Percentiles rank a stretch among this genome's conserved stretches.
phyloP scores from a whole-genome alignment of 345 rosid genomes.

The Physaria fendleri region DNA sequence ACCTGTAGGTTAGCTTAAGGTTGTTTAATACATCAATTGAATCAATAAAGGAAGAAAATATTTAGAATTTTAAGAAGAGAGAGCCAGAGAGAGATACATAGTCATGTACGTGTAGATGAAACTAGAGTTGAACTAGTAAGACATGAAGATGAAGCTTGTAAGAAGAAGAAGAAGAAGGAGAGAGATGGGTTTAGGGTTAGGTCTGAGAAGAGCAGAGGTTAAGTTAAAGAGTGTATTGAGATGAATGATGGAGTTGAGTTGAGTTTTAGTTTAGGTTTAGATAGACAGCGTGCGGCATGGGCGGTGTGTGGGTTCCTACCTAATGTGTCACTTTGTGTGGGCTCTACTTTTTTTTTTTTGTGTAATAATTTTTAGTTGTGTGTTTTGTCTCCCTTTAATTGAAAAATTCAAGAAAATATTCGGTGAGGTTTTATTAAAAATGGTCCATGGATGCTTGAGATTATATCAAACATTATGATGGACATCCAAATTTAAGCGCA shows the following conservation, averaged over 20 bases:
- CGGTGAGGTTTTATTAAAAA: conserved; percentile 19
- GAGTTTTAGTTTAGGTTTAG: conserved; percentile 51
- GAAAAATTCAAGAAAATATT: conserved; percentile 19
- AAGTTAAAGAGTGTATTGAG: no score
- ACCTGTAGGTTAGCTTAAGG: conserved; percentile 12
- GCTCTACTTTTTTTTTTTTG: conserved; percentile 37
- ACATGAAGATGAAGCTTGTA: conserved; percentile 28
- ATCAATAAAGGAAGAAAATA: background rate
- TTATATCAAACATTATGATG: conserved; percentile 16
- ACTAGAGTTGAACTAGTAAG: conserved; percentile 26
- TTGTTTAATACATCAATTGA: conserved; percentile 6
- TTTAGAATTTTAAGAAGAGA: background rate
- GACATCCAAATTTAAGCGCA: conserved; percentile 18
- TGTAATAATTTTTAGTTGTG: conserved; percentile 22
- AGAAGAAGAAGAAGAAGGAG: conserved; percentile 5
- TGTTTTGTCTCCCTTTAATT: conserved; percentile 15
- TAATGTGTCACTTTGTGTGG: conserved; percentile 29
- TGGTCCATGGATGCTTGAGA: conserved; percentile 29
- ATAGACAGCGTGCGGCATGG: conserved; percentile 68
- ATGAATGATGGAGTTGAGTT: no score
- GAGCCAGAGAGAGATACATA: background rate
- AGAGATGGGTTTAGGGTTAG: conserved; percentile 26
- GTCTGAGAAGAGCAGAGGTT: conserved; percentile 48
- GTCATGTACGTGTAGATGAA: conserved; percentile 21
- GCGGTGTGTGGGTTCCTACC: conserved; percentile 59